These are phyloP conservation scores for Phoma sp. DNA, from an alignment of 2,329 filamentous ascomycete species.

Conservation along the genomic window DNA sequence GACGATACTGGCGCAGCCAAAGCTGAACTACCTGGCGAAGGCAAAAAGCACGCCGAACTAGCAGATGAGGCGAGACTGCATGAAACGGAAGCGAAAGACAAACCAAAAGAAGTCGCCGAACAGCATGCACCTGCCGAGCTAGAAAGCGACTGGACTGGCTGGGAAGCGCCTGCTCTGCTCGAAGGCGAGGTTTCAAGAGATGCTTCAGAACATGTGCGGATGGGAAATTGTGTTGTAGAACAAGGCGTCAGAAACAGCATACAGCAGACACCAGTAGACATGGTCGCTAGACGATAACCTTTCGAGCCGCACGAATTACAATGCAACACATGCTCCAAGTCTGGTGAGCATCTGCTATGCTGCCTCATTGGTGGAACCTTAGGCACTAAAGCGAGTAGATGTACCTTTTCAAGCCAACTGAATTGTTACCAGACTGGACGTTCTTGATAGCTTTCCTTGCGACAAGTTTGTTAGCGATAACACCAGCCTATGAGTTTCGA, in stretches of 20 bases:
- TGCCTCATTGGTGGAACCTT: too few relatives aligned
- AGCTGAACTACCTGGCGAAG: not conserved
- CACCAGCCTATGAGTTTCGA: not conserved
- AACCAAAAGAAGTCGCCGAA: too few relatives aligned
- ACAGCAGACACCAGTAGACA: not conserved
- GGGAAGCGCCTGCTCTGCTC: not conserved
- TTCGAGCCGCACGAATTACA: too few relatives aligned
- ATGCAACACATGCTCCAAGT: too few relatives aligned
- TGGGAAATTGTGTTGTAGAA: too few relatives aligned
- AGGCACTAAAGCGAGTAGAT: too few relatives aligned
- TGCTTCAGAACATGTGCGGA: not conserved
- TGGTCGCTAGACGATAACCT: not conserved
- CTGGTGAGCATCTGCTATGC: too few relatives aligned
- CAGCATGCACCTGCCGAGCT: not conserved
- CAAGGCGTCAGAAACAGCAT: not conserved
- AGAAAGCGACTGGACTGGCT: not conserved
- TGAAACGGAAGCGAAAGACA: not conserved
- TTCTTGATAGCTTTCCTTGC: too few relatives aligned
- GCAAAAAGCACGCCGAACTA: not conserved
- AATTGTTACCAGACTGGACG: too few relatives aligned
- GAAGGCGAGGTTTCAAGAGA: not conserved
- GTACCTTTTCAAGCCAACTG: too few relatives aligned
- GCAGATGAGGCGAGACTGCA: not conserved
- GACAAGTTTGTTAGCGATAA: too few relatives aligned
- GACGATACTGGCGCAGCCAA: not conserved